These are phyloP conservation scores for Paulownia fortunei DNA, from an alignment of 257 asterid species.

Conservation along the genomic window DNA sequence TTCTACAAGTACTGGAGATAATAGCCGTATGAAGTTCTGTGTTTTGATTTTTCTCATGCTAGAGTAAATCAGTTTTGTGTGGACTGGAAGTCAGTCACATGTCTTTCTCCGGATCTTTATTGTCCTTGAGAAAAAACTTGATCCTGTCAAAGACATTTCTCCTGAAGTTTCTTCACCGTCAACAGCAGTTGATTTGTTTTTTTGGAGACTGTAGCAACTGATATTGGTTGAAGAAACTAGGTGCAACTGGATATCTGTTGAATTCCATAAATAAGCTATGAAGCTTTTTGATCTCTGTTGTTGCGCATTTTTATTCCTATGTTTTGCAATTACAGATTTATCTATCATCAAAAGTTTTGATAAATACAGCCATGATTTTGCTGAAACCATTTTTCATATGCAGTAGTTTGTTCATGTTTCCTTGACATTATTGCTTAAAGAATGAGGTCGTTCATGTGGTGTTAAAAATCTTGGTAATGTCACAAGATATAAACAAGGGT, in stretches of 20 bases:
- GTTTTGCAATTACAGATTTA: not conserved
- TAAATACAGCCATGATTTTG: not conserved
- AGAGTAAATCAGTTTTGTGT: not conserved
- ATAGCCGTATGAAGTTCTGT: not conserved
- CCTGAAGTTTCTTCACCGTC: not conserved
- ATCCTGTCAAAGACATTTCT: not conserved
- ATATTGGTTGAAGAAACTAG: not conserved
- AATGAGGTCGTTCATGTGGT: not conserved
- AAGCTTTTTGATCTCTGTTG: not conserved
- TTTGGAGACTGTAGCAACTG: not conserved
- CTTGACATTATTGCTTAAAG: constrained; percentile 7
- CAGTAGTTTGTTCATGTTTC: not conserved
- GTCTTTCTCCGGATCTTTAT: not conserved
- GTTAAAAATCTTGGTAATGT: not conserved
- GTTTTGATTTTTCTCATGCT: not conserved
- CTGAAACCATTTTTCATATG: not conserved
- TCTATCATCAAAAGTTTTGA: not conserved
- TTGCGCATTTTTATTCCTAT: too few species aligned
- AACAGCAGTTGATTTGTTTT: not conserved
- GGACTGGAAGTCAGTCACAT: not conserved
- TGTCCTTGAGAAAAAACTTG: not conserved
- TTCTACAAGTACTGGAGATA: not conserved
- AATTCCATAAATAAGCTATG: not conserved
- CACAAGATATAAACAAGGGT: not conserved
- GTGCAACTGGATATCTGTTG: not conserved